Percentiles rank a stretch among this genome's conserved stretches.
These are phyloP conservation scores for Carex arenaria DNA, from an alignment of 202 grass and related monocot genomes.

Conservation along the genomic window DNA sequence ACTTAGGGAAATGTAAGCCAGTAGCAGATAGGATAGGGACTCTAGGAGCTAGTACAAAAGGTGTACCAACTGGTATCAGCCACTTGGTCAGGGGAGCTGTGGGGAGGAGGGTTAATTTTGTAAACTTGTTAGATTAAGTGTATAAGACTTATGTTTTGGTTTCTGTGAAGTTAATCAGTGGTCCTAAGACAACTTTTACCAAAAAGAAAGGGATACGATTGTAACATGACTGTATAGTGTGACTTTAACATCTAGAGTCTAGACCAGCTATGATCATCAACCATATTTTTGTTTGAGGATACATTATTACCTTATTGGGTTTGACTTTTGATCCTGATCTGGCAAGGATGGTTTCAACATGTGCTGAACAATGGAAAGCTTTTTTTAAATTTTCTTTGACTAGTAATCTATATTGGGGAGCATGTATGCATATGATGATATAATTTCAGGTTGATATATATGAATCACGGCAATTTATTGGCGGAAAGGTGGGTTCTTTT, in stretches of 20 bases:
- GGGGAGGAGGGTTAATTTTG: too few species aligned
- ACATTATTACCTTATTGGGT: neutral
- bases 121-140: too few species aligned
- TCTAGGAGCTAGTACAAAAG: neutral
- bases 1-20: neutral
- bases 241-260: neutral
- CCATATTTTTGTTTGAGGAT: neutral
- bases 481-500: slow-evolving; percentile 93
- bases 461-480: slow-evolving; percentile 72
- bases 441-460: slow-evolving; percentile 88
- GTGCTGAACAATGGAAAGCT: neutral
- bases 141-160: too few species aligned
- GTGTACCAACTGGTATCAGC: neutral
- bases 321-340: neutral
- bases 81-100: neutral
- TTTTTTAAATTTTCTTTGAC: neutral
- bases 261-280: neutral
- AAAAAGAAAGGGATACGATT: neutral
- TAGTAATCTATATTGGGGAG: neutral
- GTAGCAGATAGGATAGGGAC: neutral
- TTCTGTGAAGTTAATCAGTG: too few species aligned
- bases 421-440: neutral
- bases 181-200: neutral
- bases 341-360: neutral
- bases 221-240: neutral